A percentile compares a stretch with the other conserved stretches of the same genome.
Conservation (phyloP, 306 rosid genomes). For the Fagus crenata region DNA sequence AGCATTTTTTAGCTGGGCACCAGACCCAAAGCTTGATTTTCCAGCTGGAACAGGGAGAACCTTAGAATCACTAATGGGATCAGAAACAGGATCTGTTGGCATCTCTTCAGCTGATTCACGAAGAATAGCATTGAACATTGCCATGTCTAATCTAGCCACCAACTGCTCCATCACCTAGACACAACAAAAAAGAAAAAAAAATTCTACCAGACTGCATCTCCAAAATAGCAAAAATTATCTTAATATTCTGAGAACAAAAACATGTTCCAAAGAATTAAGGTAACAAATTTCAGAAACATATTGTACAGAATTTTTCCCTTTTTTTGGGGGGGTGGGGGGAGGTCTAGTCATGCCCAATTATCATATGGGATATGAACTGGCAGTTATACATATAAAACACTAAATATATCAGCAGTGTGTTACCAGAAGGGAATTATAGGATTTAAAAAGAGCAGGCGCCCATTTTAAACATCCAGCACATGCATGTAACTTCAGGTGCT, state of each 20-base stretch:
- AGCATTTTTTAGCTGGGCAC: slow-evolving; percentile 87
- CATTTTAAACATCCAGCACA: background rate
- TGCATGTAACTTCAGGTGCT: background rate
- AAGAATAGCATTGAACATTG: slow-evolving; percentile 93
- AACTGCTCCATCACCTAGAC: slow-evolving; percentile 80
- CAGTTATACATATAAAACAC: background rate
- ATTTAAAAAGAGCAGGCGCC: background rate
- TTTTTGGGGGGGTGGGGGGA: background rate
- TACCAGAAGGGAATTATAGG: background rate
- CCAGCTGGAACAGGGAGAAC: slow-evolving; percentile 93
- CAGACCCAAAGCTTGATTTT: slow-evolving; percentile 84
- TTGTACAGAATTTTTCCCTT: too few relatives aligned
- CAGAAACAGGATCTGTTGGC: slow-evolving; percentile 95
- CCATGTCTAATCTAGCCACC: slow-evolving; percentile 78
- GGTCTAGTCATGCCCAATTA: background rate
- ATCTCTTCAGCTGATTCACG: slow-evolving; percentile 89
- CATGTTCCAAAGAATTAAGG: background rate
- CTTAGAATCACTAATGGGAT: slow-evolving; percentile 82
- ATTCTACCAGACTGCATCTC: slow-evolving; percentile 27
- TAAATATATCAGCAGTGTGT: background rate
- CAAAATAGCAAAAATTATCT: slow-evolving; percentile 5
- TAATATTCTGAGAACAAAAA: slow-evolving; percentile 14
- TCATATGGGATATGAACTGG: background rate
- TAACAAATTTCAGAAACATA: too few relatives aligned
- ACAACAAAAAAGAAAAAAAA: slow-evolving; percentile 24